Base-by-base conservation (phyloP, 768 basidiomycete species). In the Megacollybia marginata region DNA sequence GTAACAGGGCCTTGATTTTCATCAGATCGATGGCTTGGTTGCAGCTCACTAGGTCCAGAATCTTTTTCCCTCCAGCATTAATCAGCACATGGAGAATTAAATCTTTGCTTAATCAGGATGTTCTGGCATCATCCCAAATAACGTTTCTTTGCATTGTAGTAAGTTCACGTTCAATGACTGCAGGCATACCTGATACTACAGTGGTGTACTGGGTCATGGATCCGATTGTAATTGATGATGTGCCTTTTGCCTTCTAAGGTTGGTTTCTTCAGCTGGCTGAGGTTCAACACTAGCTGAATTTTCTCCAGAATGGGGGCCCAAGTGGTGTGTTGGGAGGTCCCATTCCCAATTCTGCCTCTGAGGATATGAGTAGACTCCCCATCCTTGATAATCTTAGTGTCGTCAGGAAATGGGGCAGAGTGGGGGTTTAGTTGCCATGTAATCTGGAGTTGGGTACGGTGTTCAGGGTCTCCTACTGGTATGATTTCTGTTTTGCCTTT, bases 401-500 rank as follows among this genome's bases (percentile, higher is more conserved):
- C 19, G 1, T 40, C 45, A 0, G 45, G 38, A 9, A 55, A 10
- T 35, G 31, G 48, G 0, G 44, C 9, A 9, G 52, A 32, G n/a
- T n/a, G n/a, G n/a, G n/a, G n/a, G n/a, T n/a, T n/a, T n/a, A n/a
- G n/a, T n/a, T n/a, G n/a, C n/a, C n/a, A n/a, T n/a, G n/a, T n/a
- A n/a, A n/a, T n/a, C n/a, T n/a, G n/a, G n/a, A n/a, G n/a, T n/a
- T n/a, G n/a, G n/a, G n/a, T n/a, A n/a, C n/a, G n/a, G n/a, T n/a
- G n/a, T n/a, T n/a, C n/a, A n/a, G n/a, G n/a, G n/a, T 28, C 23
- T 28, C 69, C 65, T 0, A 68, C 56, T 0, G 65, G 65, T 3
- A 68, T 50, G 4, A 61, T 38, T 43, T 66, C 64, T 0, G 66
- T 68, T 50, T 68, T 68, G 0, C 46, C 48, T 0, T 45, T 47